Base-by-base conservation (phyloP, 495 filamentous ascomycete genomes). In the Aspergillus avenaceus region DNA sequence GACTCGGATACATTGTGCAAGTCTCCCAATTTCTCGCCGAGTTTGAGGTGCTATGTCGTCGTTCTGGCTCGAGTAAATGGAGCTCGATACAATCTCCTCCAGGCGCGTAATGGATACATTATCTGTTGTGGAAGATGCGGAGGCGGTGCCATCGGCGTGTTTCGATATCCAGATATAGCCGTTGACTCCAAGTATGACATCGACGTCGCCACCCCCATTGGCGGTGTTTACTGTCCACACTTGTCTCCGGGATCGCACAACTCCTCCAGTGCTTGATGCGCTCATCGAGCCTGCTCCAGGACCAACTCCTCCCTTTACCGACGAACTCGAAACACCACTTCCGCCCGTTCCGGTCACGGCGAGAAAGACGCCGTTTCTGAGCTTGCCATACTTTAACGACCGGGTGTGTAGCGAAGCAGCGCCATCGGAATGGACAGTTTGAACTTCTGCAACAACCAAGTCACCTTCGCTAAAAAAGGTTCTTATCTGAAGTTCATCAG, bases 131-230 rank as follows among this genome's bases (percentile, higher is more conserved):
- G 69, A 67, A 60, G 82, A 52, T 5, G 70, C 70, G 11, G 74
- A 75, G 5, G 72, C 72, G 34, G 84, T 76, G 1, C 82, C 64
- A n/a, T 73, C 70, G 5, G 65, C 70, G 56, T 90, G 86, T 72
- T 88, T 91, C 57, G 84, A 82, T 55, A 98, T 90, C 86, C 88
- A 97, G 46, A 97, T 88, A 59, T 90, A 97, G 5, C 93, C 93
- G 61, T 98, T 98, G 11, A 98, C 92, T 0, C 93, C 93, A 5
- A 97, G 72, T 25, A 96, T 77, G 9, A 97, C 82, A 63, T 96
- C 90, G 16, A 98, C 79, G 27, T 86, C 81, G 29, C 87, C 87
- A 0, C 86, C 92, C 0, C 80, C 82, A 45, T 83, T 75, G 8
- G 77, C 77, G 7, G 81, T 82, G 25, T 78, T 75, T 27, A 96